These are phyloP conservation scores for Fusarium sp. DNA, from an alignment of 2,329 filamentous ascomycete species.

Conservation along the genomic window DNA sequence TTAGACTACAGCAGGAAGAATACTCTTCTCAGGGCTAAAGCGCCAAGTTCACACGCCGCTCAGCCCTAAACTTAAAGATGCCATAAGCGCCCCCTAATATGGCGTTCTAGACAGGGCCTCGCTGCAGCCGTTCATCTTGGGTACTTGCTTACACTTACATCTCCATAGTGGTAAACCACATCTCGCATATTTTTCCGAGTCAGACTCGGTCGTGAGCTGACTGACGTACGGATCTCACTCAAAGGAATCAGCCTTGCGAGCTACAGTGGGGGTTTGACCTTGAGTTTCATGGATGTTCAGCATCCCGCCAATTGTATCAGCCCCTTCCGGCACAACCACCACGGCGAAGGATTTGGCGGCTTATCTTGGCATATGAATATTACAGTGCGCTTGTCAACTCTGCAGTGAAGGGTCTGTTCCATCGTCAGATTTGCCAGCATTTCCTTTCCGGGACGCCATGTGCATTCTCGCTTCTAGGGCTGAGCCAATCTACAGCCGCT, in stretches of 20 bases:
- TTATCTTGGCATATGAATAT: slow-evolving; percentile 28
- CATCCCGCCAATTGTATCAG: slow-evolving; percentile 7
- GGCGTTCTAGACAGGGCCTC: slow-evolving; percentile 25
- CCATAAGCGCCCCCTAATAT: slow-evolving; percentile 15
- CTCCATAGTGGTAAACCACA: slow-evolving; percentile 16
- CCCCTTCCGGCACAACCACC: neutral
- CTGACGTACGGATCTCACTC: slow-evolving; percentile 16
- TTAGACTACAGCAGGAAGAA: neutral
- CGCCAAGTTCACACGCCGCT: slow-evolving; percentile 20
- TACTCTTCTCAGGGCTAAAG: slow-evolving; percentile 11
- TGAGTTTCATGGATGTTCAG: neutral
- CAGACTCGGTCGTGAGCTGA: slow-evolving; percentile 21
- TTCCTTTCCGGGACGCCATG: slow-evolving; percentile 44
- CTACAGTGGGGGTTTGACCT: neutral
- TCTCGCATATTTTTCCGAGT: slow-evolving; percentile 18
- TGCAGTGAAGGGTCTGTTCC: slow-evolving; percentile 3
- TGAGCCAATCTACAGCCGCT: slow-evolving; percentile 42
- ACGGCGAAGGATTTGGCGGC: slow-evolving; percentile 9
- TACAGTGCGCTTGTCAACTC: slow-evolving; percentile 7
- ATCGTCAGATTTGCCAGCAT: slow-evolving; percentile 17
- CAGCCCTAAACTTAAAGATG: slow-evolving; percentile 29
- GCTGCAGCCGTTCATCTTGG: neutral
- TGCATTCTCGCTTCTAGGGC: slow-evolving; percentile 48
- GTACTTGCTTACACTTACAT: slow-evolving; percentile 16
- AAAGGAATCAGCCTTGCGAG: slow-evolving; percentile 26